phyloP scores from a whole-genome alignment of 768 basidiomycete species.

The Mycena latifolia region DNA sequence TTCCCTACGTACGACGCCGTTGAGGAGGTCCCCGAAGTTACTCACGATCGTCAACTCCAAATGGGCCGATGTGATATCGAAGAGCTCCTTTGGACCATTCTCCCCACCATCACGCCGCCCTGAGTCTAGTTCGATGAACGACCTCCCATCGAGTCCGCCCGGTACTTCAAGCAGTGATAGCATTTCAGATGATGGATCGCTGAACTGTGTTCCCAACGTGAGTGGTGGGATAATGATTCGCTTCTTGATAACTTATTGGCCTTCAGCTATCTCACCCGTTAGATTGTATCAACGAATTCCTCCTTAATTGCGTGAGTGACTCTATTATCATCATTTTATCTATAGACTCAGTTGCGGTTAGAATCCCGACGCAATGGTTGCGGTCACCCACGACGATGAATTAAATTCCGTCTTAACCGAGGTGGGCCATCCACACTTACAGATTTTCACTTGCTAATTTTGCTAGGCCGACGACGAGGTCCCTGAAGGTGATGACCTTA shows the following conservation, averaged over 20 bases:
- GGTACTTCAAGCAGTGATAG: not conserved
- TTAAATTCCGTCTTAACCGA: not conserved
- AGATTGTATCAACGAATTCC: slow-evolving; percentile 5
- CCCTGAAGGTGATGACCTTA: not conserved
- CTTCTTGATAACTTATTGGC: no score
- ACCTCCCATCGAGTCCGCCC: not conserved
- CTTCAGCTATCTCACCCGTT: slow-evolving; percentile 5
- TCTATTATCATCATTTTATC: no score
- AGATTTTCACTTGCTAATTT: not conserved
- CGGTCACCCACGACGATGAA: not conserved
- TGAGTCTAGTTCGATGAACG: not conserved
- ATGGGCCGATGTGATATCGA: not conserved
- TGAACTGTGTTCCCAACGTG: not conserved
- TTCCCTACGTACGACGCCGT: not conserved
- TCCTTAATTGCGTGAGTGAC: not conserved
- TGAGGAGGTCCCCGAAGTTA: slow-evolving; percentile 2
- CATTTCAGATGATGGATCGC: not conserved
- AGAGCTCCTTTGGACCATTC: not conserved
- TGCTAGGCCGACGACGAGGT: not conserved
- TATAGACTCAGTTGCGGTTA: not conserved
- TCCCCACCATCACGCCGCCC: not conserved
- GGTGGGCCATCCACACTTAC: not conserved
- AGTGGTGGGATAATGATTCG: not conserved
- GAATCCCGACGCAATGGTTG: not conserved
- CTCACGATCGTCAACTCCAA: slow-evolving; percentile 15